These are phyloP conservation scores for Arthrinium phaeospermum DNA, from an alignment of 2,329 filamentous ascomycete species.

Conservation along the genomic window DNA sequence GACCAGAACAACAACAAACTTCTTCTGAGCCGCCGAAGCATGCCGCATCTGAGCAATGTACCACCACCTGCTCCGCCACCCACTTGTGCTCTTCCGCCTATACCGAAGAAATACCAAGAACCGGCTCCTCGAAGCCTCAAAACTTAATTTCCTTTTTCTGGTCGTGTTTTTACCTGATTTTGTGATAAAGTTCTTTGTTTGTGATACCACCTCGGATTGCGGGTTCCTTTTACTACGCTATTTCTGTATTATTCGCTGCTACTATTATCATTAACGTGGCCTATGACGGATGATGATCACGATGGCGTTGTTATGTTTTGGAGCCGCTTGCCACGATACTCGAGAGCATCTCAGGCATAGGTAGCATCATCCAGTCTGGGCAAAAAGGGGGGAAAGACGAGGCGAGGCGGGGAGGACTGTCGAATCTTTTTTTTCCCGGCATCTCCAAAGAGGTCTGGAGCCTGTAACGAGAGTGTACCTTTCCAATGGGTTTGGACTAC, in stretches of 20 bases:
- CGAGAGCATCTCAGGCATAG: background rate
- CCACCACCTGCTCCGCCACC: conserved; percentile 26
- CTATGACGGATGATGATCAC: conserved; percentile 15
- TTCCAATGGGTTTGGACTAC: background rate
- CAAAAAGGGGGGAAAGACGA: background rate
- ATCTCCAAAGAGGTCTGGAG: background rate
- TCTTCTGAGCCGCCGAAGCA: conserved; percentile 24
- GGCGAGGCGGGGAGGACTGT: background rate
- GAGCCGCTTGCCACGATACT: background rate
- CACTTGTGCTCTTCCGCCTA: conserved; percentile 27
- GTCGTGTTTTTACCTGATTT: background rate
- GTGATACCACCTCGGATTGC: conserved; percentile 12
- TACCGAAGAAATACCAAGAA: conserved; percentile 24
- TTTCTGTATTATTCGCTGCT: background rate
- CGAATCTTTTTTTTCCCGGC: background rate
- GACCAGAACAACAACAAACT: conserved; percentile 19
- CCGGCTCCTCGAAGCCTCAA: conserved; percentile 4
- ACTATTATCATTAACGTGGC: conserved; percentile 4
- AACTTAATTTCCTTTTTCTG: conserved; percentile 1
- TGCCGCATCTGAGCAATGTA: conserved; percentile 27
- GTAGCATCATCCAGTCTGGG: conserved; percentile 3
- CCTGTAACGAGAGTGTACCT: background rate
- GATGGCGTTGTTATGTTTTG: conserved; percentile 9
- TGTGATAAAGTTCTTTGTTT: background rate
- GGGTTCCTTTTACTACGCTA: background rate